Percentiles rank a stretch among this genome's conserved stretches.
These are phyloP conservation scores for Odonthalia washingtoniensis DNA, from an alignment of 31 red algal species.

Conservation along the genomic window DNA sequence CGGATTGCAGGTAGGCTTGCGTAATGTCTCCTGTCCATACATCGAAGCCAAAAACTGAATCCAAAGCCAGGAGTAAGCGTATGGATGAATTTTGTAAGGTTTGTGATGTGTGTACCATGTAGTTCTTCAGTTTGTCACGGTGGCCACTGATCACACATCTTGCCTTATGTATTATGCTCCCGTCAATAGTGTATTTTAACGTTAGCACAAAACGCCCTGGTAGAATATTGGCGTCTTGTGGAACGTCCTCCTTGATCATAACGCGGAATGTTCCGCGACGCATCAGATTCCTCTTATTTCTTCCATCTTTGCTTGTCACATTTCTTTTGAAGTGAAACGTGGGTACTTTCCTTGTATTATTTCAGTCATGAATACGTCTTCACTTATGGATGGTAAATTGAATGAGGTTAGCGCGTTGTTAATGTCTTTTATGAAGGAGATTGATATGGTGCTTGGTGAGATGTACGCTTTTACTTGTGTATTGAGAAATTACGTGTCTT, in stretches of 20 bases:
- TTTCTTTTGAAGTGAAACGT: too few relatives aligned
- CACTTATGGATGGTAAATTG: too few relatives aligned
- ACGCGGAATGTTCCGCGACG: constrained; percentile 16
- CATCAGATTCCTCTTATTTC: too few relatives aligned
- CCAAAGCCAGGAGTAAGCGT: constrained; percentile 12
- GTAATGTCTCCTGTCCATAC: constrained; percentile 27
- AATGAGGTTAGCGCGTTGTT: background rate
- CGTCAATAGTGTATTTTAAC: constrained; percentile 20
- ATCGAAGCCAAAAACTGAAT: background rate
- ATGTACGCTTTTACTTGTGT: too few relatives aligned
- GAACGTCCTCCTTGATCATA: constrained; percentile 26
- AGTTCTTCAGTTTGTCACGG: too few relatives aligned
- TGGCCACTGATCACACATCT: constrained; percentile 46
- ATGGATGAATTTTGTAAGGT: constrained; percentile 23
- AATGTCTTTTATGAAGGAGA: too few relatives aligned
- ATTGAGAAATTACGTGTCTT: too few relatives aligned
- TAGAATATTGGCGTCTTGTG: background rate
- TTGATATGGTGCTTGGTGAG: too few relatives aligned
- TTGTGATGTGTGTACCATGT: constrained; percentile 18
- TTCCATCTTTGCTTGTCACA: too few relatives aligned
- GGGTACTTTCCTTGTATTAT: too few relatives aligned
- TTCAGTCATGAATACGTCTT: too few relatives aligned
- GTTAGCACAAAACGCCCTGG: constrained; percentile 29
- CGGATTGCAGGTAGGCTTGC: constrained; percentile 7
- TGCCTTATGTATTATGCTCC: constrained; percentile 9